Percentiles rank a stretch among this genome's conserved stretches.
These are phyloP conservation scores for Zygosaccharomyces bisporus DNA, from an alignment of 805 yeast species.

Conservation along the genomic window DNA sequence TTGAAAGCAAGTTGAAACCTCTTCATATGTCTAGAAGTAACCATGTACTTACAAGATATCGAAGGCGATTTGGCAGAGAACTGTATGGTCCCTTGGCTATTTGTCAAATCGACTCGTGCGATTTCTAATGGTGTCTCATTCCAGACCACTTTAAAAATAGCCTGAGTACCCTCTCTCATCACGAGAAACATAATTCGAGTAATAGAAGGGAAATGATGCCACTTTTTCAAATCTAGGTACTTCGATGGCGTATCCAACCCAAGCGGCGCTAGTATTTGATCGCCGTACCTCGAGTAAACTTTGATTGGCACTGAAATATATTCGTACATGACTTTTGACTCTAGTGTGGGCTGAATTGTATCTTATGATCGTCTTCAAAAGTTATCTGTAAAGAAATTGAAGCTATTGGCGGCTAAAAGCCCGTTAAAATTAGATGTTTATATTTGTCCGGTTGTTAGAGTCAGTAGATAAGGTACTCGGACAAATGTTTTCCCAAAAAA, in stretches of 20 bases:
- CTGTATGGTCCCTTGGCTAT: constrained; percentile 17
- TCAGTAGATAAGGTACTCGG: no score
- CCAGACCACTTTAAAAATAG: constrained; percentile 5
- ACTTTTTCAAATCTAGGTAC: constrained; percentile 17
- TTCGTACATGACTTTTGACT: constrained; percentile 6
- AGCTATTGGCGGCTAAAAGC: neutral
- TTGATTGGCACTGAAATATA: constrained; percentile 10
- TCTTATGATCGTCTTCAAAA: no score
- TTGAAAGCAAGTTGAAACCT: constrained; percentile 29
- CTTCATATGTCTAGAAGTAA: constrained; percentile 13
- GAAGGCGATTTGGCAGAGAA: constrained; percentile 28
- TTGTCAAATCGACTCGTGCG: constrained; percentile 1
- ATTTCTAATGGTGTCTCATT: constrained; percentile 7
- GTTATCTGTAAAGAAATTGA: neutral
- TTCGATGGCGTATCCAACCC: constrained; percentile 21
- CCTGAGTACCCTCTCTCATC: constrained; percentile 1
- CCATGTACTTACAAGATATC: constrained; percentile 30
- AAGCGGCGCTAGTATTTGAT: constrained; percentile 20
- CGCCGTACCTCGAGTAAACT: constrained; percentile 23
- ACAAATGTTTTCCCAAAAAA: neutral
- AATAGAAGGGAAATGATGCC: constrained; percentile 23
- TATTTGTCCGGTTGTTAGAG: no score
- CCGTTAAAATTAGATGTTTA: no score
- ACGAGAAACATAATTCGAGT: constrained; percentile 9
- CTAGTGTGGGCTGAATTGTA: no score